A percentile compares a stretch with the other conserved stretches of the same genome.
phyloP scores from a whole-genome alignment of 345 rosid genomes.

The Turritis glabra region DNA sequence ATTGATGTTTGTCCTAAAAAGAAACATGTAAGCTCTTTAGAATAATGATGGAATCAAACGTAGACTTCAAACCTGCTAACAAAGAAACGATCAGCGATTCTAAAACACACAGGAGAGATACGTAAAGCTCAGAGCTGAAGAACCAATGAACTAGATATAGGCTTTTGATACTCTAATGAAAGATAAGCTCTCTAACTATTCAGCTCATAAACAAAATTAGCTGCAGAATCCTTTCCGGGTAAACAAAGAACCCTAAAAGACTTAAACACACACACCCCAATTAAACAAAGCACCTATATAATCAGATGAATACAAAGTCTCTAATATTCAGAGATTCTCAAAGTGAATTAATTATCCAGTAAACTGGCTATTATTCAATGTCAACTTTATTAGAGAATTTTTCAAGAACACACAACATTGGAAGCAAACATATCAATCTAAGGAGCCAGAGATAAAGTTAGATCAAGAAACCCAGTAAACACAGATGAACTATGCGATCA shows the following conservation, averaged over 20 bases:
- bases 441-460: not conserved
- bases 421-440: not conserved
- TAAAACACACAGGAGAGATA: not conserved
- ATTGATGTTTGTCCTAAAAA: constrained; percentile 24
- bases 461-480: too few relatives aligned
- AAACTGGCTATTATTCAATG: constrained; percentile 3
- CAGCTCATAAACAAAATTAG: not conserved
- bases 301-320: not conserved
- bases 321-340: not conserved
- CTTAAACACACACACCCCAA: not conserved
- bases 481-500: too few relatives aligned
- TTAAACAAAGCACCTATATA: not conserved
- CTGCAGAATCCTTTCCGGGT: not conserved
- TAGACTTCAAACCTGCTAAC: not conserved
- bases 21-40: not conserved
- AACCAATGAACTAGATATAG: not conserved
- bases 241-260: not conserved
- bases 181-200: not conserved
- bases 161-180: not conserved
- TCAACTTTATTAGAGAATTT: not conserved
- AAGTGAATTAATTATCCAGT: not conserved
- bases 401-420: not conserved
- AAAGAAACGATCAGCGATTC: not conserved
- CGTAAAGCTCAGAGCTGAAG: not conserved
- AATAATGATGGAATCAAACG: not conserved